phyloP scores from a whole-genome alignment of 805 yeast species.

The Schizosaccharomyces octosporus region DNA sequence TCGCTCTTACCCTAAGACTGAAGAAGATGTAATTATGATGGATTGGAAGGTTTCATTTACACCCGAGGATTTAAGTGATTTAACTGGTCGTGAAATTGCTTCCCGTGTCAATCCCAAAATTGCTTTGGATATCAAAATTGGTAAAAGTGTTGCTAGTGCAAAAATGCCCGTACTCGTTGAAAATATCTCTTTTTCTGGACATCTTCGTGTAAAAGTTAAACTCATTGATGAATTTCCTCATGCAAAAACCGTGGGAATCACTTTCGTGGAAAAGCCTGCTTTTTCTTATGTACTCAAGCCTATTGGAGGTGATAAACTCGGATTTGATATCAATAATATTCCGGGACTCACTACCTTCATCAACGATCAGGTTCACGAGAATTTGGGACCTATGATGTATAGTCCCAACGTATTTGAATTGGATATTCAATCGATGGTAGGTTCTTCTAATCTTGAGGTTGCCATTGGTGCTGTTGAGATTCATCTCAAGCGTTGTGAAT shows the following conservation, averaged over 20 bases:
- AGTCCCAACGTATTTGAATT: conserved; percentile 82
- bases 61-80: conserved; percentile 71
- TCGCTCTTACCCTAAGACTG: conserved; percentile 73
- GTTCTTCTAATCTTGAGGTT: conserved; percentile 55
- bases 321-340: conserved; percentile 63
- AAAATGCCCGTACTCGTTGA: conserved; percentile 59
- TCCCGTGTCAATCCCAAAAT: conserved; percentile 63
- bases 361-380: conserved; percentile 63
- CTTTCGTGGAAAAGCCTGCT: conserved; percentile 65
- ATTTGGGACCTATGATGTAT: conserved; percentile 68
- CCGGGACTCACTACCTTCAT: conserved; percentile 75
- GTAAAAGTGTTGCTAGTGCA: conserved; percentile 41
- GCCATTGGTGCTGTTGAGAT: conserved; percentile 71
- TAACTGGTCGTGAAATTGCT: conserved; percentile 62
- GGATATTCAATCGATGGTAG: conserved; percentile 69
- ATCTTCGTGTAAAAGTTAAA: conserved; percentile 58
- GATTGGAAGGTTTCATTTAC: conserved; percentile 86
- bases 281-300: conserved; percentile 62
- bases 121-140: conserved; percentile 48
- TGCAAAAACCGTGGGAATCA: conserved; percentile 67
- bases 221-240: conserved; percentile 85
- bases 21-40: conserved; percentile 83
- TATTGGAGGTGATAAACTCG: conserved; percentile 62
- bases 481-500: conserved; percentile 38
- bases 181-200: conserved; percentile 50